Evolutionary conservation across 78 protist species (phyloP), one percentile per base, ranked within the genome.

Genomic region (Cavenderia fasciculata): DNA sequence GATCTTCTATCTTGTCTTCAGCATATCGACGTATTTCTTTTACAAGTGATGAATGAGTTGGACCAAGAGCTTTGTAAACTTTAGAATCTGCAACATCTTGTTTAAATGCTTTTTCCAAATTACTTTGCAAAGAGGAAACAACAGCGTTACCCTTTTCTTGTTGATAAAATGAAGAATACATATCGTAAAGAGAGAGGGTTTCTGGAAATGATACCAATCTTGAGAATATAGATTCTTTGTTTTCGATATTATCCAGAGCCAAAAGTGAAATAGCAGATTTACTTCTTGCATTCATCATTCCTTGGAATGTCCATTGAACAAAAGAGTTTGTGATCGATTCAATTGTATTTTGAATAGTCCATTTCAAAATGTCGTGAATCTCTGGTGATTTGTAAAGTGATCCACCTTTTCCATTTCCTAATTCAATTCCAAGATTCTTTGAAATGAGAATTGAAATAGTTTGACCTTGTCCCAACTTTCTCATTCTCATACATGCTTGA

Each of bases 401-500:
- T n/a, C n/a, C n/a, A n/a, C n/a, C n/a, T n/a, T n/a, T n/a, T n/a
- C n/a, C n/a, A n/a, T n/a, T n/a, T n/a, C n/a, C n/a, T n/a, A n/a
- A n/a, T n/a, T n/a, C n/a, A n/a, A n/a, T n/a, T n/a, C n/a, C n/a
- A n/a, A n/a, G n/a, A n/a, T n/a, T n/a, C n/a, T n/a, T n/a, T n/a
- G n/a, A n/a, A n/a, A n/a, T n/a, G 27, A 62, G 8, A 19, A 62
- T 38, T 2, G 25, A 36, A 36, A 62, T 23, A 18, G 71, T 62
- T 36, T 71, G 77, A 18, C 62, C 62, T 19, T 18, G 12, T 34
- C 61, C 77, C 8, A 71, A 23, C 19, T 71, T 71, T 43, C 77
- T 36, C 77, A 71, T 41, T 71, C 77, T 71, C 57, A 71, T 36
- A 44, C 51, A 43, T 4, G 51, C 52, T 71, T 71, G 77, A 4